phyloP scores from a whole-genome alignment of 2,329 filamentous ascomycete genomes.

The Phoma herbarum region DNA sequence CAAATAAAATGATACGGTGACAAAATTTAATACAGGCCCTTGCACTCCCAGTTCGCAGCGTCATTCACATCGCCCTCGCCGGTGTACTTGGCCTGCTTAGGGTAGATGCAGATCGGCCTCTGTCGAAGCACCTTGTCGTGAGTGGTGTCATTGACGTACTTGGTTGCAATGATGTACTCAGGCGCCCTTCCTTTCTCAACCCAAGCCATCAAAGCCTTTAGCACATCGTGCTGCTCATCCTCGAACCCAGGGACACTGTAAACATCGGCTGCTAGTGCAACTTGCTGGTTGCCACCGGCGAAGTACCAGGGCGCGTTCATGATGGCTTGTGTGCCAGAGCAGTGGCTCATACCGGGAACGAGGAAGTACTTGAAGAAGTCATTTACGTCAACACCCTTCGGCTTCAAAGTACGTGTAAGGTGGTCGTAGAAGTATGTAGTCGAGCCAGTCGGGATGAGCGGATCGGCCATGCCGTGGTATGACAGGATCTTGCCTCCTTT shows the following conservation, averaged over 20 bases:
- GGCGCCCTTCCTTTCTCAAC: conserved; percentile 54
- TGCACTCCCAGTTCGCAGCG: conserved; percentile 43
- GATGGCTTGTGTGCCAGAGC: conserved; percentile 45
- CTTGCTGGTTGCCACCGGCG: conserved; percentile 43
- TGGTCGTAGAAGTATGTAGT: conserved; percentile 63
- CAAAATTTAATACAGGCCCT: conserved; percentile 24
- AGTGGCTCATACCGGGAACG: conserved; percentile 58
- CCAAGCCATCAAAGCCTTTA: conserved; percentile 58
- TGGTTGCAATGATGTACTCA: conserved; percentile 46
- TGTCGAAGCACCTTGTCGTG: conserved; percentile 37
- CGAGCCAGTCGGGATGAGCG: conserved; percentile 60
- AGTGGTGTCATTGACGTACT: conserved; percentile 38
- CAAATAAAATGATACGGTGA: no score
- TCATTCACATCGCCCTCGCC: conserved; percentile 39
- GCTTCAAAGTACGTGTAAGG: conserved; percentile 50
- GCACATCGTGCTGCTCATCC: conserved; percentile 55
- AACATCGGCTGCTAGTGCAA: conserved; percentile 18
- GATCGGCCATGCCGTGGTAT: conserved; percentile 58
- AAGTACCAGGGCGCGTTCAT: conserved; percentile 58
- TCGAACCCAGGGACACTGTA: conserved; percentile 41
- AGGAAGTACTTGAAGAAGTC: conserved; percentile 56
- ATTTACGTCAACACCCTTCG: conserved; percentile 48
- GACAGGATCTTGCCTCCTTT: conserved; percentile 54
- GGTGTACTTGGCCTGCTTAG: conserved; percentile 41
- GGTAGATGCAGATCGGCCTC: conserved; percentile 48